Evolutionary conservation across 176 grass and related monocot species (phyloP).

Genomic region (Phyllostachys edulis): DNA sequence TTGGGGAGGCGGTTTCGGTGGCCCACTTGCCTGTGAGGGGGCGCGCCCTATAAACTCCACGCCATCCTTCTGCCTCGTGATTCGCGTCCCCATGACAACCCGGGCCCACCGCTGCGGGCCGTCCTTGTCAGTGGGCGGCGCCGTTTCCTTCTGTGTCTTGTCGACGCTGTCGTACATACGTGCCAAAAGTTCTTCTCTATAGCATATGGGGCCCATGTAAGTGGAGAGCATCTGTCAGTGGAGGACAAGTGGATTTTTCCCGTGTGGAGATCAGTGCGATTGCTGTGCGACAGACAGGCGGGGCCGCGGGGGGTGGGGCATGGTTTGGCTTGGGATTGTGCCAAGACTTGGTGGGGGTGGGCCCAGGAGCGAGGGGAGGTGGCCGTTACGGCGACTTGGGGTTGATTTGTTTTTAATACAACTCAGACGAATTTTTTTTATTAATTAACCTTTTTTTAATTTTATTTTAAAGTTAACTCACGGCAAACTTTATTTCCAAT

Average conservation of each 20-base stretch:
- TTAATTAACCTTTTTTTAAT: too few relatives aligned
- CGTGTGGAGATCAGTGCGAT: background rate
- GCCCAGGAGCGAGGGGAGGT: too few relatives aligned
- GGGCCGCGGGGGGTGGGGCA: too few relatives aligned
- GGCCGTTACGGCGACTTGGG: too few relatives aligned
- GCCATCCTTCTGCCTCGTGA: background rate
- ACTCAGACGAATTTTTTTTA: too few relatives aligned
- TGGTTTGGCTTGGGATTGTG: too few relatives aligned
- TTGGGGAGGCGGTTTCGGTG: conserved; percentile 1
- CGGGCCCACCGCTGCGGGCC: background rate
- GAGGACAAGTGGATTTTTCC: too few relatives aligned
- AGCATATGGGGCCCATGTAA: background rate
- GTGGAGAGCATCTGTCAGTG: background rate
- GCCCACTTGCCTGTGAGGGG: background rate
- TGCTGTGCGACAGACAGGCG: too few relatives aligned
- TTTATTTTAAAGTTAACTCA: too few relatives aligned
- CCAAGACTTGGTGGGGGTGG: too few relatives aligned
- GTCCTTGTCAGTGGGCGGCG: background rate
- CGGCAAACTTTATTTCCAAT: too few relatives aligned
- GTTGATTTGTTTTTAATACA: too few relatives aligned
- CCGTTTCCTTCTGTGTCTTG: background rate
- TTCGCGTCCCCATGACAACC: background rate
- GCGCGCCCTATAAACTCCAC: background rate
- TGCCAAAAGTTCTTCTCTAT: background rate
- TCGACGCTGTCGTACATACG: background rate